These are phyloP conservation scores for Vigna reflexopilosa DNA, from an alignment of 306 rosid genomes.

Conservation along the genomic window DNA sequence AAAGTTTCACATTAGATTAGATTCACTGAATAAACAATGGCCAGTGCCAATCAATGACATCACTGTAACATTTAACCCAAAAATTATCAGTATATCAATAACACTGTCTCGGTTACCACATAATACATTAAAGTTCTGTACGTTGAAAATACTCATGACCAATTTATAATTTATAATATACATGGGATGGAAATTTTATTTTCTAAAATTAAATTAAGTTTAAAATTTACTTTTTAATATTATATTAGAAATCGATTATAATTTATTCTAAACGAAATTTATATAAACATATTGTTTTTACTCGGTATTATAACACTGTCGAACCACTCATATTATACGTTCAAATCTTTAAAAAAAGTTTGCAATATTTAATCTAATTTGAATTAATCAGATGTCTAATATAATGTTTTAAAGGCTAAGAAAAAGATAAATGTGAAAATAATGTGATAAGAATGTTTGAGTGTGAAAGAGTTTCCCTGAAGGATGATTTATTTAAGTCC, in stretches of 20 bases:
- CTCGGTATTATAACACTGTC: no score
- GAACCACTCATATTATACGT: no score
- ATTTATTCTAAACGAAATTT: no score
- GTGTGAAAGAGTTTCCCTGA: slow-evolving; percentile 21
- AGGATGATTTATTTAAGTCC: slow-evolving; percentile 20
- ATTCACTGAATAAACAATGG: background rate
- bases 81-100: background rate
- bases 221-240: no score
- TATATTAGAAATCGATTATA: no score
- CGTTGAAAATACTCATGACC: no score
- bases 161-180: no score
- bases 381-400: background rate
- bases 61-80: background rate
- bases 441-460: background rate
- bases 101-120: background rate
- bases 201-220: no score
- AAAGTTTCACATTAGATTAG: background rate
- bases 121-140: background rate
- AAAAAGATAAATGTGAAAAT: no score
- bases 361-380: background rate
- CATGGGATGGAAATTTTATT: no score
- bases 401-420: background rate
- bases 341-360: no score
- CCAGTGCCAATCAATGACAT: background rate
- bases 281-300: no score